phyloP scores from a whole-genome alignment of 2,329 filamentous ascomycete species.

The Arthrobotrys sinensis region DNA sequence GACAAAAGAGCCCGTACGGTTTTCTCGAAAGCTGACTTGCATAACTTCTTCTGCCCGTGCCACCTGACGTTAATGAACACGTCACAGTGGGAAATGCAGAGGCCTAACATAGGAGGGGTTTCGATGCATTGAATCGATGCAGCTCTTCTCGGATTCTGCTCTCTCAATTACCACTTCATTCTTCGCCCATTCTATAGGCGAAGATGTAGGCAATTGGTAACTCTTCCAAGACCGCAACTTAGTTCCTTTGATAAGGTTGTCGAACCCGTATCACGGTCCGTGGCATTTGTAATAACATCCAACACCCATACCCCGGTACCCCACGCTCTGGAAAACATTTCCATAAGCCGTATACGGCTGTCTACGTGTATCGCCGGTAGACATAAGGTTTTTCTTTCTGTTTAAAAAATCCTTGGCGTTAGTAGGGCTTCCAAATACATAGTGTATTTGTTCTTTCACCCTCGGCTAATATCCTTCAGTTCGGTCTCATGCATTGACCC shows the following conservation, averaged over 20 bases:
- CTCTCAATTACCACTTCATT: conserved; percentile 1
- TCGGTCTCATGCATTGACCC: conserved; percentile 20
- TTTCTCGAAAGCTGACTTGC: conserved; percentile 40
- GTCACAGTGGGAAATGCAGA: conserved; percentile 55
- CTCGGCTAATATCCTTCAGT: conserved; percentile 42
- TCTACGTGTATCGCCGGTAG: conserved; percentile 4
- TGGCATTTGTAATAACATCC: conserved; percentile 42
- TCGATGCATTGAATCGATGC: conserved; percentile 30
- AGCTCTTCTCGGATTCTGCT: conserved; percentile 6
- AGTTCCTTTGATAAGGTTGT: conserved; percentile 15
- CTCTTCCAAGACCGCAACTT: background rate
- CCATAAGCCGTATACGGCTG: background rate
- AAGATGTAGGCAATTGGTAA: conserved; percentile 17
- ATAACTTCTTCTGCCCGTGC: conserved; percentile 35
- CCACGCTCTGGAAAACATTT: conserved; percentile 25
- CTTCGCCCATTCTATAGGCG: too few relatives aligned
- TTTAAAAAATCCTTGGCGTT: conserved; percentile 27
- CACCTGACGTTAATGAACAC: conserved; percentile 59
- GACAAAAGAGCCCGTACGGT: conserved; percentile 32
- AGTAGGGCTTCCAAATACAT: background rate
- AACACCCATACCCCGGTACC: conserved; percentile 25
- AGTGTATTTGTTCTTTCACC: conserved; percentile 7
- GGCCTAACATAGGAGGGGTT: conserved; percentile 18
- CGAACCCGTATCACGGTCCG: conserved; percentile 2
- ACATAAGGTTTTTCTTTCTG: background rate